Base-by-base conservation (phyloP, 805 yeast genomes). In the Candida alai region DNA sequence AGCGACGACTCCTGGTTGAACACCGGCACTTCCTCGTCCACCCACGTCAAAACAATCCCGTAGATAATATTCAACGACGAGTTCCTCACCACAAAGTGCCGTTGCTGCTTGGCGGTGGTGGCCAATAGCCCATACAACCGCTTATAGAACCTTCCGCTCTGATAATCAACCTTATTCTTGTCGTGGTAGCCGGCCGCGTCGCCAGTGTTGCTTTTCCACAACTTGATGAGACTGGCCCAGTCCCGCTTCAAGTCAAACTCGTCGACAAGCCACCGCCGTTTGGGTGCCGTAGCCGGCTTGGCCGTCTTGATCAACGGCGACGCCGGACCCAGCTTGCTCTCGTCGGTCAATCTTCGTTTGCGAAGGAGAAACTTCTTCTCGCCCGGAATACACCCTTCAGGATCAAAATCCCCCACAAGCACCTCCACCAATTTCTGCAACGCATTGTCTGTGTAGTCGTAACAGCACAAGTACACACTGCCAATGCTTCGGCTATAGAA, bases 381-480 rank as follows among this genome's bases (percentile, higher is more conserved):
- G 1, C 81, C 81, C 0, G 83, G 82, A 17, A 78, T 68, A 27
- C 68, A 58, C 1, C 83, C 83, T 24, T 60, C 65, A 1, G 83
- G 66, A 11, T 54, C 54, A n/a, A 61, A 44, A 30, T 65, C 68
- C 3, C 84, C 84, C 70, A 78, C 72, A 31, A 78, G 49, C 2
- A 75, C 70, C 5, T 67, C 64, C 3, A 71, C 76, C 19, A 74
- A 45, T 35, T 74, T 67, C 19, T 66, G 60, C 28, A 78, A 54
- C 2, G 72, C 79, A 43, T 66, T 68, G 13, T 60, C 54, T 1
- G 83, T 76, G 49, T 75, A 78, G 52, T 78, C 84, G 47, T 73
- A 78, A 34, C 78, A 70, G 46, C 83, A 78, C 30, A 78, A 52
- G 47, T 77, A 77, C 1, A 78, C 68, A 30, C 76, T 68, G 2